These are phyloP conservation scores for Camelina neglecta DNA, from an alignment of 345 rosid genomes.

Conservation along the genomic window DNA sequence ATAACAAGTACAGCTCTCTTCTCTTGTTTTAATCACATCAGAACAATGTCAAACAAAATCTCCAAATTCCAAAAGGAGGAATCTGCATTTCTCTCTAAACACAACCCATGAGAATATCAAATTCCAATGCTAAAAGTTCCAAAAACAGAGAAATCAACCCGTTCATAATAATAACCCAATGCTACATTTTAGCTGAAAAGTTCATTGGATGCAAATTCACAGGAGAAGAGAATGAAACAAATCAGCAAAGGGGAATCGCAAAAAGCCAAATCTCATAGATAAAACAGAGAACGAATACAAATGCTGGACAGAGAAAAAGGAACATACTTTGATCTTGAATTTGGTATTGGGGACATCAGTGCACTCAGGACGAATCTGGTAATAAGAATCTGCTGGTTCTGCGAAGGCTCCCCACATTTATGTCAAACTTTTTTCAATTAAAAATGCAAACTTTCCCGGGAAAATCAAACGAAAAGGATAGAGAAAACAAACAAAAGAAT, in stretches of 20 bases:
- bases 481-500: not conserved
- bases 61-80: not conserved
- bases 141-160: too few species aligned
- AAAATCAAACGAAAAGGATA: conserved; percentile 13
- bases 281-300: not conserved
- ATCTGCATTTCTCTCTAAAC: conserved; percentile 4
- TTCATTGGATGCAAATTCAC: too few species aligned
- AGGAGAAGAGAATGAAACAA: not conserved
- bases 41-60: conserved; percentile 10
- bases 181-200: not conserved
- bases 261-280: conserved; percentile 16
- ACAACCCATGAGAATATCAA: conserved; percentile 2
- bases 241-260: not conserved
- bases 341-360: conserved; percentile 85
- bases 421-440: not conserved
- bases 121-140: not conserved
- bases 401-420: conserved; percentile 77
- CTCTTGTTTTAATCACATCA: conserved; percentile 8
- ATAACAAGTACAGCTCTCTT: not conserved
- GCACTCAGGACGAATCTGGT: conserved; percentile 92
- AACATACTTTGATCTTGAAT: conserved; percentile 90
- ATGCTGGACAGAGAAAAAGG: not conserved
- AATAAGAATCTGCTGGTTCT: conserved; percentile 86
- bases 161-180: not conserved
- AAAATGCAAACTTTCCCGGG: conserved; percentile 35